phyloP scores from a whole-genome alignment of 805 yeast species.

The Starmerella bombicola region DNA sequence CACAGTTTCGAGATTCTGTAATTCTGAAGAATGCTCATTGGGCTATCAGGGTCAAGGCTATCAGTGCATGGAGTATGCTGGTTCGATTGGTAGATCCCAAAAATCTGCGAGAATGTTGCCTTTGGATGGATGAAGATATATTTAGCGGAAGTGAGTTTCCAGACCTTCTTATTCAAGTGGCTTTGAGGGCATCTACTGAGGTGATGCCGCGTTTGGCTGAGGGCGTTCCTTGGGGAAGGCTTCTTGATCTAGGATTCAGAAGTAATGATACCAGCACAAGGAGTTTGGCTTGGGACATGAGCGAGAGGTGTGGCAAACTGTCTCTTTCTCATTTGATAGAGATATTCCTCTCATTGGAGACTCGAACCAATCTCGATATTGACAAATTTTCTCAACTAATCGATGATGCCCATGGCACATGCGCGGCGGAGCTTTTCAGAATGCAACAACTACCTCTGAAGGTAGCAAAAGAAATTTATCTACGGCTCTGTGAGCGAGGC shows the following conservation, averaged over 20 bases:
- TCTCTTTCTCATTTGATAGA: no score
- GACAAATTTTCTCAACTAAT: no score
- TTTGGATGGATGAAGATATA: conserved; percentile 18
- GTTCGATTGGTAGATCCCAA: not conserved
- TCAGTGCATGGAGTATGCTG: conserved; percentile 22
- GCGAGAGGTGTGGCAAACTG: not conserved
- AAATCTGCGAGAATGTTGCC: conserved; percentile 7
- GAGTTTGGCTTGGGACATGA: not conserved
- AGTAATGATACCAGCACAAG: not conserved
- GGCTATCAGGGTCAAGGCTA: conserved; percentile 18
- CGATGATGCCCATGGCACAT: no score
- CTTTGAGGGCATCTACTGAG: conserved; percentile 1
- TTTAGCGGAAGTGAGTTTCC: conserved; percentile 5
- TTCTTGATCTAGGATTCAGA: conserved; percentile 4
- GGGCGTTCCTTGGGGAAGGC: conserved; percentile 5
- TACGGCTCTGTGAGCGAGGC: no score
- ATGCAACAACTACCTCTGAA: no score
- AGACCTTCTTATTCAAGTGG: conserved; percentile 3
- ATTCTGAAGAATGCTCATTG: conserved; percentile 17
- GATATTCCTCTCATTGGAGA: no score
- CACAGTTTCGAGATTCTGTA: conserved; percentile 21
- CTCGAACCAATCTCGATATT: no score
- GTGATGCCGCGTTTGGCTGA: not conserved
- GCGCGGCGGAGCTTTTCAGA: no score
- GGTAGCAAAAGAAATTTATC: no score